Conservation (phyloP, 331 rosid genomes). For the Dryas integrifolia region DNA sequence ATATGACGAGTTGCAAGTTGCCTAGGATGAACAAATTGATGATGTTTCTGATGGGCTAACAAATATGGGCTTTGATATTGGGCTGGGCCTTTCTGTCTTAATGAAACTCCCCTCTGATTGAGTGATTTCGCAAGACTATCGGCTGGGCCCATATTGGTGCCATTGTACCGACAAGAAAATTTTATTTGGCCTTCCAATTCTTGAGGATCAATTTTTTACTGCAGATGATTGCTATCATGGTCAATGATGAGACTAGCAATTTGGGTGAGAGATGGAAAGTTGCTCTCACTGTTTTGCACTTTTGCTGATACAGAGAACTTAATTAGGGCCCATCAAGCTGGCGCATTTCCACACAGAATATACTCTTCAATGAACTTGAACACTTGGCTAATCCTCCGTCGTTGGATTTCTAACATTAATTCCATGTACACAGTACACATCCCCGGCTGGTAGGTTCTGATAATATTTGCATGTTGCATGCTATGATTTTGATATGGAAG, state of each 20-base stretch:
- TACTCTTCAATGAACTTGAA: not conserved
- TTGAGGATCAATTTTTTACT: not conserved
- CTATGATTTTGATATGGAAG: too few relatives aligned
- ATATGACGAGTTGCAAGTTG: too few relatives aligned
- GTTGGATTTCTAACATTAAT: not conserved
- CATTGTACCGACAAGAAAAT: not conserved
- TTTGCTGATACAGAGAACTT: slow-evolving; percentile 9
- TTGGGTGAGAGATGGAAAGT: slow-evolving; percentile 5
- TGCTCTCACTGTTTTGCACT: slow-evolving; percentile 1
- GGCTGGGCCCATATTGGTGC: too few relatives aligned
- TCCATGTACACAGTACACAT: not conserved
- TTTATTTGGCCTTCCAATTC: not conserved
- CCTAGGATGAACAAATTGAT: too few relatives aligned
- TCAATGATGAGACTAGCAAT: slow-evolving; percentile 13
- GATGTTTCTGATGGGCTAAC: too few relatives aligned
- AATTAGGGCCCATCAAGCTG: not conserved
- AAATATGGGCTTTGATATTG: too few relatives aligned
- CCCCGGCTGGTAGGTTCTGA: not conserved
- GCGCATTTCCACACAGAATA: not conserved
- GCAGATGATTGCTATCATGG: not conserved
- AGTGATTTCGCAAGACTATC: too few relatives aligned
- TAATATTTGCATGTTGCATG: too few relatives aligned
- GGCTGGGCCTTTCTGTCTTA: too few relatives aligned
- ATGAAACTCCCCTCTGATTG: too few relatives aligned
- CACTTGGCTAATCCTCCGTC: not conserved